Conservation (phyloP, 768 basidiomycete species). For the Dioszegia hungarica region DNA sequence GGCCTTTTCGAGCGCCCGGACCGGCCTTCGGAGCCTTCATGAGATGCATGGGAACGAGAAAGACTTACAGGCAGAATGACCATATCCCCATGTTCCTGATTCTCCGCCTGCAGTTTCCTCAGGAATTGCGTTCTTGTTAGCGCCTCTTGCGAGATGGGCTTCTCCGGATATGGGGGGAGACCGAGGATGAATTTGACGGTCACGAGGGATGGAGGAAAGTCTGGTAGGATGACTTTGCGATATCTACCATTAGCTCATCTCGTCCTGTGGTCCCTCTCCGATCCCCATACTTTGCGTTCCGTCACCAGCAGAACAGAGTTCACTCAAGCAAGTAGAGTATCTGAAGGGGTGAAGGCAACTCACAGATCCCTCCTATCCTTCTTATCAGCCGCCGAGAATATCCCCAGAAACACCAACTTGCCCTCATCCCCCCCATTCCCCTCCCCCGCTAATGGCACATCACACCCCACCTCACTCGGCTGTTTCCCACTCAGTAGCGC, state of each 20-base stretch:
- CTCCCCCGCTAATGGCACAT: conserved; percentile 34
- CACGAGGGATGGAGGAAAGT: conserved; percentile 46
- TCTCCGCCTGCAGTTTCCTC: conserved; percentile 34
- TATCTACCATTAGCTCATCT: conserved; percentile 24
- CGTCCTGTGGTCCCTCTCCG: background rate
- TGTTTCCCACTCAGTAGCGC: conserved; percentile 44
- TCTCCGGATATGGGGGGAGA: conserved; percentile 36
- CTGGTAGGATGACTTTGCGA: conserved; percentile 39
- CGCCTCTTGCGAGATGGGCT: conserved; percentile 32
- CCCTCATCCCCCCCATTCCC: conserved; percentile 24
- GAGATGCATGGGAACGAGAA: too few species aligned
- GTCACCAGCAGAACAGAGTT: too few species aligned
- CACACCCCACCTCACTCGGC: conserved; percentile 47
- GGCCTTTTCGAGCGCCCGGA: too few species aligned
- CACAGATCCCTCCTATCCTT: conserved; percentile 43
- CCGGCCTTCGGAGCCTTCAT: too few species aligned
- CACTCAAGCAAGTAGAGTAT: background rate
- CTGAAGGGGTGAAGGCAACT: conserved; percentile 9
- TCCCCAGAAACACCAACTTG: conserved; percentile 46
- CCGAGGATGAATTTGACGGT: conserved; percentile 50
- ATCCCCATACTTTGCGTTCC: too few species aligned
- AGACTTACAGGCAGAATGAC: conserved; percentile 43
- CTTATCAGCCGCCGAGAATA: conserved; percentile 47
- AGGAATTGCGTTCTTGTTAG: conserved; percentile 20
- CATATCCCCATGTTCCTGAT: conserved; percentile 43